Evolutionary conservation across 2,329 filamentous ascomycete species (phyloP).

Genomic region (Ascochyta koolunga): DNA sequence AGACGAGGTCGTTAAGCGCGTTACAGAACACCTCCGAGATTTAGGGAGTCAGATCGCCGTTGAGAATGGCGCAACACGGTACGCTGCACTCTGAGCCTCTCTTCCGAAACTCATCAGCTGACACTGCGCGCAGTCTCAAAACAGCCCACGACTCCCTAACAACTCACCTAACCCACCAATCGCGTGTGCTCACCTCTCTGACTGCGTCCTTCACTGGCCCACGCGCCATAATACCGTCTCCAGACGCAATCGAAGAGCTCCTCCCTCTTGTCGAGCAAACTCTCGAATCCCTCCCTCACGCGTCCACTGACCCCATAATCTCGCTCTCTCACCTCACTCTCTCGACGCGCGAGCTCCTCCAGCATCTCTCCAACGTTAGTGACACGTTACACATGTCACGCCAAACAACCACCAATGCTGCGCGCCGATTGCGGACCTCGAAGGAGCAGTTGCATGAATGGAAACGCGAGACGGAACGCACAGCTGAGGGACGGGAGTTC

Average conservation of each 20-base stretch:
- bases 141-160: conserved; percentile 77
- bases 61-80: conserved; percentile 75
- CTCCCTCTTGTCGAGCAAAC: conserved; percentile 70
- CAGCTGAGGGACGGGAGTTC: conserved; percentile 83
- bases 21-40: conserved; percentile 72
- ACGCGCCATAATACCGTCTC: conserved; percentile 66
- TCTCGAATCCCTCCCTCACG: conserved; percentile 69
- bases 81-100: conserved; percentile 26
- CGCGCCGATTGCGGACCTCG: conserved; percentile 77
- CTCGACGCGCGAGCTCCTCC: conserved; percentile 71
- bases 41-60: conserved; percentile 75
- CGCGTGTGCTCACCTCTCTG: conserved; percentile 75
- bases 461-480: conserved; percentile 78
- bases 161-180: conserved; percentile 76
- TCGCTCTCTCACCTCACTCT: conserved; percentile 70
- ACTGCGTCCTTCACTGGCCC: conserved; percentile 75
- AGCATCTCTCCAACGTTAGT: conserved; percentile 82
- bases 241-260: conserved; percentile 71
- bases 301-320: conserved; percentile 68
- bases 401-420: conserved; percentile 82
- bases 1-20: conserved; percentile 71
- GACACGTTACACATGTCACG: conserved; percentile 94
- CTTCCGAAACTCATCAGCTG: conserved; percentile 7
- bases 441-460: conserved; percentile 87
- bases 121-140: conserved; percentile 63